These are phyloP conservation scores for Penstemon eatonii DNA, from an alignment of 257 asterid genomes.

Conservation along the genomic window DNA sequence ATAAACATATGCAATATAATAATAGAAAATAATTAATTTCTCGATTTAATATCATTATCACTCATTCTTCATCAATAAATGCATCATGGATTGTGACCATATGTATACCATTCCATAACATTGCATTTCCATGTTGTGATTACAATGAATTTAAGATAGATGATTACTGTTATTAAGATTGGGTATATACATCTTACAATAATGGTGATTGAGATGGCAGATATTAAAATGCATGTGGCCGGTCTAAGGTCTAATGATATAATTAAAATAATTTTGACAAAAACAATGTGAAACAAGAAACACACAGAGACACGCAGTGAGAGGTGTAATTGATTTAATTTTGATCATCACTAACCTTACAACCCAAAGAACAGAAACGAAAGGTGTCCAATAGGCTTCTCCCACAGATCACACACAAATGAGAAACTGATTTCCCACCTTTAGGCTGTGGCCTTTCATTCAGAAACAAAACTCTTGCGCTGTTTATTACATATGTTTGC, in stretches of 20 bases:
- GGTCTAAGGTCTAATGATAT: neutral
- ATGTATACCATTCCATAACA: neutral
- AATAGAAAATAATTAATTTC: no score
- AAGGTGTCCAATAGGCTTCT: constrained; percentile 84
- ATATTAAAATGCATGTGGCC: constrained; percentile 19
- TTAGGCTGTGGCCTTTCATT: constrained; percentile 94
- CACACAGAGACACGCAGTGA: constrained; percentile 4
- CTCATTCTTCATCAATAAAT: no score
- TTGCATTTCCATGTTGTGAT: neutral
- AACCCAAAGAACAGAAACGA: constrained; percentile 90
- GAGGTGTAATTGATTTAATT: neutral
- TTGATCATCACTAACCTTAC: constrained; percentile 57
- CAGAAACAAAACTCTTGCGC: constrained; percentile 92
- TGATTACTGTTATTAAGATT: neutral
- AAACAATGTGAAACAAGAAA: constrained; percentile 22
- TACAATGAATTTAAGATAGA: neutral
- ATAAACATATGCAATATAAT: no score
- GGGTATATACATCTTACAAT: constrained; percentile 5
- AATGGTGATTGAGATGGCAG: neutral
- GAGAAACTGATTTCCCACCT: constrained; percentile 74
- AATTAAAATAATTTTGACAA: neutral
- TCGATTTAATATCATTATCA: no score
- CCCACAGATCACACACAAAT: constrained; percentile 80
- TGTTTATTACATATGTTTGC: constrained; percentile 89
- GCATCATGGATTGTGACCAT: neutral